Evolutionary conservation across 1,284 basidiomycete species (phyloP).

Genomic region (Naganishia sp.): DNA sequence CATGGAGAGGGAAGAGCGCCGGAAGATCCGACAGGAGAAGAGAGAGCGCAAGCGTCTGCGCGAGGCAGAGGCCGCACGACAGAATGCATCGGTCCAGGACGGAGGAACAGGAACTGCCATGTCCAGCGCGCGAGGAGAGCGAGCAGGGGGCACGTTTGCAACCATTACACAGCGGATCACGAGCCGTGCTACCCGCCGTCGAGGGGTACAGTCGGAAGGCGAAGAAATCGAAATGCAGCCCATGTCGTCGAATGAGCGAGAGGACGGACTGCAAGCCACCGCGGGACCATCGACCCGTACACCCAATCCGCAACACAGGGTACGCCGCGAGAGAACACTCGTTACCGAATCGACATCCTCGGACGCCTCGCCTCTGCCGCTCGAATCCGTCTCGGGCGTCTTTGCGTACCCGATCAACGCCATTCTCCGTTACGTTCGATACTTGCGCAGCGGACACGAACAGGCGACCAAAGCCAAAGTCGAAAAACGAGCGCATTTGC

Average conservation of each 20-base stretch:
- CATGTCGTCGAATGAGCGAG: conserved; percentile 11
- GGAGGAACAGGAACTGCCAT: conserved; percentile 16
- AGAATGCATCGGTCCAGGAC: conserved; percentile 1
- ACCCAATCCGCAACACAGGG: conserved; percentile 9
- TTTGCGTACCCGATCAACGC: conserved; percentile 49
- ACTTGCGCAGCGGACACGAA: conserved; percentile 51
- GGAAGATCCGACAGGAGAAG: conserved; percentile 36
- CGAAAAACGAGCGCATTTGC: conserved; percentile 45
- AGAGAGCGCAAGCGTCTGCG: conserved; percentile 15
- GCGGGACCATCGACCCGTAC: conserved; percentile 5
- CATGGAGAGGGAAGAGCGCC: conserved; percentile 49
- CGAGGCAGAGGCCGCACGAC: conserved; percentile 5
- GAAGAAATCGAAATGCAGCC: conserved; percentile 30
- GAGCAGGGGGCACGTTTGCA: neutral
- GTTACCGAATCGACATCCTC: conserved; percentile 45
- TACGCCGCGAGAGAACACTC: conserved; percentile 21
- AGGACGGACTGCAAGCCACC: neutral
- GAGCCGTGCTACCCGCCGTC: neutral
- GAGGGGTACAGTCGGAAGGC: neutral
- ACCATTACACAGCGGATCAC: conserved; percentile 6
- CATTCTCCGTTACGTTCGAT: conserved; percentile 48
- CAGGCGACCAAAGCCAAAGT: conserved; percentile 49
- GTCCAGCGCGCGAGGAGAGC: conserved; percentile 10
- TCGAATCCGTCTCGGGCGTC: conserved; percentile 35
- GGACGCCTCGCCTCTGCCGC: conserved; percentile 46